Evolutionary conservation across 1,284 basidiomycete genomes (phyloP), one percentile per base, ranked within the genome.

Genomic region (Inonotus obliquus): DNA sequence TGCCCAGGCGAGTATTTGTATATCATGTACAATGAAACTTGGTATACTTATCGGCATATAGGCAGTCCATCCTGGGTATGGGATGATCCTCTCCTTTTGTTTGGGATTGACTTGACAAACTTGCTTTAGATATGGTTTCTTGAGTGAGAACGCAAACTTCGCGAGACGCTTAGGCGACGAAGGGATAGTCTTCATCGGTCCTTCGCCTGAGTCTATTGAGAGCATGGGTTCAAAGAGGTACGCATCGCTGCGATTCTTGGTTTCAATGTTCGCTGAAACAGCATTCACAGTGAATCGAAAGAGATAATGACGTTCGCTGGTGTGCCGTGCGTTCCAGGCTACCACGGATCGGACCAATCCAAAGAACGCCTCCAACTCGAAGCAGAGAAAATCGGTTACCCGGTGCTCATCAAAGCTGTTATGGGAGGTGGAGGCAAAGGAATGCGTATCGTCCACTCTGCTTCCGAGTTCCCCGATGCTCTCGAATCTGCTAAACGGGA

Each of bases 351-450:
- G 1, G 82, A 92, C 39, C 93, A 96, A 74, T 81, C 87, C 65
- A 81, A 84, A 0, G 70, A 77, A 4, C 81, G 83, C 64, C 79
- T 95, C 17, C 83, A 82, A 39, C 66, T 76, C 19, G 81, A 91
- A 69, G 87, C 93, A 0, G 77, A 89, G 70, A 79, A 89, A 68
- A 91, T 96, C 63, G 94, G 86, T 17, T 98, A 96, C 76, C 96
- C 96, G 11, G 91, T 95, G 25, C 80, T 96, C 63, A 96, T 97
- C 77, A 97, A 97, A 73, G 95, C 96, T 27, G 91, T 96, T 51
- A 93, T 97, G 74, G 96, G 96, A 29, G 96, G 96, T 58, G 96
- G 96, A 62, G 96, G 96, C 17, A 94, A 97, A 71, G 96, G 96
- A 65, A 98, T 98, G 96, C 89, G 95, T 63, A 88, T 89, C 27